Evolutionary conservation across 2,329 filamentous ascomycete genomes (phyloP), one percentile per base, ranked within the genome.

Genomic region (Emergomyces pasteurianus): DNA sequence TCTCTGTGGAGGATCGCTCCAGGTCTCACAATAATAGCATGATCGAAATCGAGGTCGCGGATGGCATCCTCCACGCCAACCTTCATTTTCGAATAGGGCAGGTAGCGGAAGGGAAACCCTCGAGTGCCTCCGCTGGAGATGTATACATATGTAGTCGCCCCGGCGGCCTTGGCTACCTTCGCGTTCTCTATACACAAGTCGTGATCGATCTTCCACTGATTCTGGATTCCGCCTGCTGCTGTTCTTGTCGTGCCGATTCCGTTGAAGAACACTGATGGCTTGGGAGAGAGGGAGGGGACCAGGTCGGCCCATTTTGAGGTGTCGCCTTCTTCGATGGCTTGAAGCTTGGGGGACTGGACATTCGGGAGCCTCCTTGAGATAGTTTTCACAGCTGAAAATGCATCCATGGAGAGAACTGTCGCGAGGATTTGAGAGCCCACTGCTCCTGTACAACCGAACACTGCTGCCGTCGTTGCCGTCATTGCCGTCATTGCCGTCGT

Each of bases 61-160:
- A 74, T 71, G 12, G 71, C 65, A 63, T 73, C 68, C 60, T 74
- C 73, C 7, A 75, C 71, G 0, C 70, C 72, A 28, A 69, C 64
- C 62, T 74, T 75, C 73, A 74, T 75, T 61, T 70, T 71, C 38
- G 67, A 69, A 43, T 73, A 75, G 1, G 73, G 72, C n/a, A 72
- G 62, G 58, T 67, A 68, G 12, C 65, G 34, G 23, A 64, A 67
- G 8, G 72, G 57, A 0, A 70, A 57, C 1, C 71, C 67, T 31
- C 71, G 67, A 2, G 69, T 73, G 0, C 72, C 72, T 16, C 59
- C 69, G 58, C 70, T 72, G 7, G 73, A 74, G 36, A 73, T 71
- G 60, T 67, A 73, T 14, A 74, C 68, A 55, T 72, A 74, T 0
- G 70, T 73, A 59, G 70, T 71, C 28, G 70, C 71, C 0, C 71